These are phyloP conservation scores for Akanthomyces muscarius DNA, from an alignment of 2,329 filamentous ascomycete species.

Conservation along the genomic window DNA sequence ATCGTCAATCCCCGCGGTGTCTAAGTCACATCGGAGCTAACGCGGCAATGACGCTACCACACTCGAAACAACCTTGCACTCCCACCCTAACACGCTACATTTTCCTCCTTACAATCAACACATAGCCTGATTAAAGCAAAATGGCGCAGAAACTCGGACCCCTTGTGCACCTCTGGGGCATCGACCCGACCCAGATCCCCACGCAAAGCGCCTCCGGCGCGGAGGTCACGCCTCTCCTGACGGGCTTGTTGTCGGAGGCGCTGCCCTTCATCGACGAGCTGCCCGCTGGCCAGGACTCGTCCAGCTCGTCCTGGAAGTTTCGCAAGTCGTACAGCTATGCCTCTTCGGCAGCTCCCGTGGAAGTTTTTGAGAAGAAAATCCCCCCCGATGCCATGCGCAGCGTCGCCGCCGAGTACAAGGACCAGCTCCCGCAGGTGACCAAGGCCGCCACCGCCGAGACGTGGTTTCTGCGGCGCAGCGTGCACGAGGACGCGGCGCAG, in stretches of 20 bases:
- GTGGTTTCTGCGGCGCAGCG: conserved; percentile 62
- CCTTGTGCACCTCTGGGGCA: conserved; percentile 51
- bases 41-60: conserved; percentile 4
- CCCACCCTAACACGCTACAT: not conserved
- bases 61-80: not conserved
- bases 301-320: conserved; percentile 42
- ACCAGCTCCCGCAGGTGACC: conserved; percentile 24
- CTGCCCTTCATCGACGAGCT: conserved; percentile 54
- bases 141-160: conserved; percentile 33
- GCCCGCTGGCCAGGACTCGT: conserved; percentile 34
- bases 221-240: conserved; percentile 49
- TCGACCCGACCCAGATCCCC: conserved; percentile 46
- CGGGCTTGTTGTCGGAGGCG: conserved; percentile 53
- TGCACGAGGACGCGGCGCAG: conserved; percentile 51
- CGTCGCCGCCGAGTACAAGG: conserved; percentile 31
- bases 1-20: not conserved
- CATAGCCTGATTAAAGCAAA: not conserved
- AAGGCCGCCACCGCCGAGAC: conserved; percentile 39
- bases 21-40: conserved; percentile 5
- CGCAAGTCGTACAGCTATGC: conserved; percentile 47
- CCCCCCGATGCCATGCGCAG: conserved; percentile 39
- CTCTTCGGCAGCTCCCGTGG: conserved; percentile 47
- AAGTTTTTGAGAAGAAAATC: conserved; percentile 51
- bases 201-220: conserved; percentile 34
- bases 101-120: not conserved